Base-by-base conservation (phyloP, 2,329 filamentous ascomycete genomes). In the Ophiocordyceps camponoti-rufipedis region DNA sequence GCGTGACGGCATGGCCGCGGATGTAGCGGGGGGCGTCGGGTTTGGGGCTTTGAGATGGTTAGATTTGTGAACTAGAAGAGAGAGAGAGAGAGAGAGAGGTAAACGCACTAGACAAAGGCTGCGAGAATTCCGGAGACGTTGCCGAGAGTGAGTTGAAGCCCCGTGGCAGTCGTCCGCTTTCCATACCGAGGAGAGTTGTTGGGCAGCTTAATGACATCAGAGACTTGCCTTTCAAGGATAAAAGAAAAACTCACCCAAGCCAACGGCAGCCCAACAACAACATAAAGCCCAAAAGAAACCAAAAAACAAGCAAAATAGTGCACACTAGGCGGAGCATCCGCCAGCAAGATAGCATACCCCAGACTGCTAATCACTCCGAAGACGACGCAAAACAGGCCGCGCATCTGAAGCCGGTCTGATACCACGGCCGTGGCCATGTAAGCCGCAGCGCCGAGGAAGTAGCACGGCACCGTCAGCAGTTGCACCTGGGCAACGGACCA, bases 251-350 rank as follows among this genome's bases (percentile, higher is more conserved):
- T 23, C 23, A 23, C 23, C 23, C 72, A 76, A 33, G 72, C 71
- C n/a, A 76, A 54, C 5, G 72, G 72, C 48, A 76, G 50, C 0
- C 72, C 71, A 4, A 75, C 71, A 3, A 71, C 59, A 23, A 74
- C 65, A 52, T 88, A 89, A 3, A 89, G 57, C 0, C 83, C 84
- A 48, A 77, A 70, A 0, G 83, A 82, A 0, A 87, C 74, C n/a
- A 89, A 63, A 58, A 87, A 82, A 49, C 82, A 86, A 51, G 64
- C 83, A 51, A 84, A 82, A 54, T 86, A 88, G 51, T 82, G 80
- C 7, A 78, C 81, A 0, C 74, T 76, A 0, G 73, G 66, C 1
- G 72, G 60, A 2, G 69, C 65, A 43, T 78, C 65, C 1, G 78
- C 73, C 41, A 87, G 69, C 47, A 87, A 56, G 31, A 87, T 66